Percentiles rank a stretch among this genome's conserved stretches.
These are phyloP conservation scores for Scedosporium minutisporum DNA, from an alignment of 2,329 filamentous ascomycete genomes.

Conservation along the genomic window DNA sequence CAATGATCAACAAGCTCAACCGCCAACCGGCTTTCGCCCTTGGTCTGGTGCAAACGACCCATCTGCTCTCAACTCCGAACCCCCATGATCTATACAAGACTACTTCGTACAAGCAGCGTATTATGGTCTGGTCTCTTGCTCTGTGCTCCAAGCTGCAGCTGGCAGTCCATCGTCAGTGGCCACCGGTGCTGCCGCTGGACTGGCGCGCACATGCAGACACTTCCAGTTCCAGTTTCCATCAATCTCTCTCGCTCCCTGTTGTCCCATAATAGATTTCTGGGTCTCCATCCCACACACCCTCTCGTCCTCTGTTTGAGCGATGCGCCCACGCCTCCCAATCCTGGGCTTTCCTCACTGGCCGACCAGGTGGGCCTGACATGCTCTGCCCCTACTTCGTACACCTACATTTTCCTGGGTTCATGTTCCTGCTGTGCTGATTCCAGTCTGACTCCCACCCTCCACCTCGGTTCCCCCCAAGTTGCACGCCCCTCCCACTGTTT, in stretches of 20 bases:
- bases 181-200: no score
- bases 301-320: not conserved
- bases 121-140: not conserved
- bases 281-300: not conserved
- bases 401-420: not conserved
- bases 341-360: slow-evolving; percentile 4
- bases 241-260: no score
- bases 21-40: not conserved
- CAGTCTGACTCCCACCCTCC: not conserved
- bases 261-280: no score
- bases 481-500: not conserved
- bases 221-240: no score
- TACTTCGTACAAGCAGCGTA: no score
- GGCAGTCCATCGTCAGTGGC: not conserved
- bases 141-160: not conserved
- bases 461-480: not conserved
- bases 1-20: not conserved
- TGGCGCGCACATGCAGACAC: no score
- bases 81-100: not conserved
- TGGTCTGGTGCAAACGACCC: not conserved
- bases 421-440: no score
- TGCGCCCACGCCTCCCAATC: not conserved
- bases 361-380: slow-evolving; percentile 2
- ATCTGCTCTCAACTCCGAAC: not conserved
- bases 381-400: not conserved